Percentiles rank a stretch among this genome's conserved stretches.
These are phyloP conservation scores for Microbotryomycetes sp. DNA, from an alignment of 1,284 basidiomycete species.

Conservation along the genomic window DNA sequence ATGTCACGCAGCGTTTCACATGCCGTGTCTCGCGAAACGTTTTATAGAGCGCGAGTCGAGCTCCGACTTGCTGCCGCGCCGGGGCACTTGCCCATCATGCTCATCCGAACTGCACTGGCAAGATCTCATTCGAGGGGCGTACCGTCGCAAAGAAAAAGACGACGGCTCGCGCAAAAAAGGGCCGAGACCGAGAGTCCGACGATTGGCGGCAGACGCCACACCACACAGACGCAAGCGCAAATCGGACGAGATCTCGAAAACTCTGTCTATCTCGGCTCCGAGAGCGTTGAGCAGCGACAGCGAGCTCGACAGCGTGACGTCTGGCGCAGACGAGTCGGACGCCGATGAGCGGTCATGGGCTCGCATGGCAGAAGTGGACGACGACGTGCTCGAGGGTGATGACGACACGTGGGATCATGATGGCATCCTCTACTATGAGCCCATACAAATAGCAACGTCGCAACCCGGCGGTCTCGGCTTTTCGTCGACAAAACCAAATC, in stretches of 20 bases:
- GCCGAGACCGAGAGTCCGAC: background rate
- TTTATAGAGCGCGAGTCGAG: conserved; percentile 53
- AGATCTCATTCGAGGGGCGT: conserved; percentile 61
- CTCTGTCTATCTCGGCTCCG: conserved; percentile 14
- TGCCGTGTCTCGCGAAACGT: conserved; percentile 57
- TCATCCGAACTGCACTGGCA: conserved; percentile 58
- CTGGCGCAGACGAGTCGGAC: conserved; percentile 13
- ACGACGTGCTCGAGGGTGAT: conserved; percentile 9
- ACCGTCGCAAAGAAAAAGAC: conserved; percentile 49
- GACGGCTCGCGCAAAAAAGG: conserved; percentile 24
- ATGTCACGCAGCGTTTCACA: conserved; percentile 55
- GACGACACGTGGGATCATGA: background rate
- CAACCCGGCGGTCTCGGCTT: no score
- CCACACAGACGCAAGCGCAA: conserved; percentile 20
- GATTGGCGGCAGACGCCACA: background rate
- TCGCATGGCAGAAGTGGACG: background rate
- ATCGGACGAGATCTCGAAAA: conserved; percentile 29
- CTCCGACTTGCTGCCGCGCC: conserved; percentile 52
- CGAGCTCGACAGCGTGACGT: background rate
- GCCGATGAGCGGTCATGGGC: conserved; percentile 20
- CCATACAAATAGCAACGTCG: no score
- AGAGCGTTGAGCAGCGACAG: conserved; percentile 3
- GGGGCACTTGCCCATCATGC: conserved; percentile 57
- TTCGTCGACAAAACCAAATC: no score
- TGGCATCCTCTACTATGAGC: background rate